Base-by-base conservation (phyloP, 305 asterid species). In the Andrographis paniculata region DNA sequence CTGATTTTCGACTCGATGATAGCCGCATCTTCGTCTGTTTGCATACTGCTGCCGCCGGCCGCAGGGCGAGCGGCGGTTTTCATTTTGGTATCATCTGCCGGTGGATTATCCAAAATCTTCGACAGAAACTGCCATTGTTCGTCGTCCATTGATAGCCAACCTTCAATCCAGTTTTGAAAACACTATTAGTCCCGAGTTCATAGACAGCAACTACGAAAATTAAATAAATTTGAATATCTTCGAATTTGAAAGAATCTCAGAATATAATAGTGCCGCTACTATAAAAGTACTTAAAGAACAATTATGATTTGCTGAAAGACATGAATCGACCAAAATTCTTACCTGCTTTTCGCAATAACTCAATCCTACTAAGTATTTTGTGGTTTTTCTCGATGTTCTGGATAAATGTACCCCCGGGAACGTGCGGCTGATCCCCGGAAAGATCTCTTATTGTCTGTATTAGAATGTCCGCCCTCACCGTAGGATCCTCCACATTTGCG, bases 401-500 rank as follows among this genome's bases (percentile, higher is more conserved):
- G 60, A 91, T 71, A 57, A 91, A 65, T 31, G 94, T 74, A 42
- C 75, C 78, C 76, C 79, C 76, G 14, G 59, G 57, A 63, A 43
- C 57, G 45, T 48, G 53, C 3, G 61, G 43, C 56, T 48, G 55
- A 30, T 62, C 78, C 36, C 64, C 73, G 56, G 65, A 56, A 50
- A 91, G 79, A 57, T 71, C 88, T 66, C 87, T 73, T 47, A 91
- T 53, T 4, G 77, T 67, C 69, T 91, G 94, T 57, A 83, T 63
- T 44, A 91, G 52, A 62, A 91, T 78, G 58, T 91, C 96, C 14
- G 94, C 80, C 74, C 99, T 76, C 57, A 83, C 73, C 44, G 73
- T 51, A 52, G 96, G 95, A 60, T 91, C 96, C 68, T 79, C 94
- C 49, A 91, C 81, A 73, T 74, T 78, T 59, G 94, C 91, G 13